Evolutionary conservation across 805 yeast genomes (phyloP), one percentile per base, ranked within the genome.

Genomic region (Priceomyces castillae): DNA sequence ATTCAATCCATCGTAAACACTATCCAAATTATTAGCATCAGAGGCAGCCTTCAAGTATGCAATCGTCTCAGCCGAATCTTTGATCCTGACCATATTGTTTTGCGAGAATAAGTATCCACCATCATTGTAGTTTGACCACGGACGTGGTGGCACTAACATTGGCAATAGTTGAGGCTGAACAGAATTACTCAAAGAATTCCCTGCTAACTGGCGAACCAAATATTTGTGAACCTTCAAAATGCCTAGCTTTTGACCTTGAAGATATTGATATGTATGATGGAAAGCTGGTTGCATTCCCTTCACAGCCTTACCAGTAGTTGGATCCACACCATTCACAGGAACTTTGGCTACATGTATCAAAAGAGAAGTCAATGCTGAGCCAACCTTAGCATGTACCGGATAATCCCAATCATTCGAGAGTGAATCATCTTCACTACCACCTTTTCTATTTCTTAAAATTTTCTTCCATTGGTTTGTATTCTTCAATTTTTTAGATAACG

Each of bases 41-140:
- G 89, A 79, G 2, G 97, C 96, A 0, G 95, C 94, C 54, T 81
- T 84, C 40, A 92, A 72, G 58, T 94, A 94, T 0, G 96, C 97
- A 19, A 76, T 63, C 50, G 94, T 97, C 63, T 94, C 99, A 1
- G 94, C 88, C 1, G 95, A 80, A 54, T 86, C 90, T 54, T 79
- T 86, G 12, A 88, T 78, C 59, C 98, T 77, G 53, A 94, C 78
- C 31, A 94, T 67, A 3, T 74, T 65, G 14, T 80, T 74, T 48
- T 77, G 80, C 11, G 85, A 73, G 56, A 81, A 82, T 46, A 78
- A 71, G 56, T 88, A 90, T 0, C 97, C 99, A 52, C 99, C 99
- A 43, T 78, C 77, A 56, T 83, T 81, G 77, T 83, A 82, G 9
- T 80, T 67, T 0, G 81, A 76, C 99, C 99, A 94, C 4, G 89